phyloP scores from a whole-genome alignment of 331 rosid genomes.

The Arachis monticola region DNA sequence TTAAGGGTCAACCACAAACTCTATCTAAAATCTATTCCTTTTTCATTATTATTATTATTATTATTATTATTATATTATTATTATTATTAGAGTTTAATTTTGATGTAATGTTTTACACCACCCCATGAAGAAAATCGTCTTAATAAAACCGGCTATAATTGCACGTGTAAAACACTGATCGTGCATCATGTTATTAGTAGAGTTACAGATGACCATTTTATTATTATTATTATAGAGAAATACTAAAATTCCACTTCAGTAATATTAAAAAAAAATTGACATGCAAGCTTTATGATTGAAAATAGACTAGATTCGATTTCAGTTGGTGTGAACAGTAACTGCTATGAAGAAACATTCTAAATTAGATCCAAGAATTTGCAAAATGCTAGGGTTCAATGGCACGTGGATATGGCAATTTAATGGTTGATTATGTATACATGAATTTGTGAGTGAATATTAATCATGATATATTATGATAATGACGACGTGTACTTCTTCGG shows the following conservation, averaged over 20 bases:
- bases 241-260: neutral
- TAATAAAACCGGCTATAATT: too few species aligned
- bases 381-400: conserved; percentile 43
- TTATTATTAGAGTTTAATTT: neutral
- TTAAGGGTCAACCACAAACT: conserved; percentile 4
- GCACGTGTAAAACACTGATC: too few species aligned
- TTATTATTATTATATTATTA: neutral
- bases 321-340: conserved; percentile 4
- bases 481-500: conserved; percentile 45
- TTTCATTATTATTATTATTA: neutral
- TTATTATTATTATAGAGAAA: too few species aligned
- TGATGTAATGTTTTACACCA: too few species aligned
- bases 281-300: neutral
- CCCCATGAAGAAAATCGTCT: too few species aligned
- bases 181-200: too few species aligned
- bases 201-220: too few species aligned
- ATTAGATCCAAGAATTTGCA: conserved; percentile 34
- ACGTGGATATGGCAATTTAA: conserved; percentile 46
- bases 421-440: too few species aligned
- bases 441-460: conserved; percentile 2
- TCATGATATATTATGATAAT: too few species aligned
- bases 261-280: neutral
- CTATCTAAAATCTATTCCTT: neutral
- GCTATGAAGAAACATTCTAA: conserved; percentile 46
- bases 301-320: neutral